A percentile compares a stretch with the other conserved stretches of the same genome.
Conservation (phyloP, 129 eudicot species). For the sunflower (Helianthus annuus) region HanXRQr2.0-SUNRISE NC_035437.2:17413942-17414441, state of each 20-base stretch:
- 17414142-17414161: slow-evolving; percentile 59
- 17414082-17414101: slow-evolving; percentile 72
- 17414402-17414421: too few relatives aligned
- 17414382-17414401: too few relatives aligned
- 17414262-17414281: not conserved
- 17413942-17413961: not conserved
- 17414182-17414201: slow-evolving; percentile 85
- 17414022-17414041: slow-evolving; percentile 43
- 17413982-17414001: slow-evolving; percentile 32
- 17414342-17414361: too few relatives aligned
- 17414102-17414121: slow-evolving; percentile 88
- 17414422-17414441: too few relatives aligned
- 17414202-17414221: slow-evolving; percentile 89
- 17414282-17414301: not conserved
- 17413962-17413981: slow-evolving; percentile 17
- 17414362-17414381: too few relatives aligned
- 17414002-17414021: slow-evolving; percentile 38
- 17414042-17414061: slow-evolving; percentile 61
- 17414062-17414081: slow-evolving; percentile 59
- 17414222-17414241: slow-evolving; percentile 37
- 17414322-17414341: too few relatives aligned
- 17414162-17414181: slow-evolving; percentile 75
- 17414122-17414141: slow-evolving; percentile 89
- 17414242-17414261: not conserved
- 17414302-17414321: too few relatives aligned